Conservation (phyloP, 805 yeast species). For the Wickerhamiella siamensis region DNA sequence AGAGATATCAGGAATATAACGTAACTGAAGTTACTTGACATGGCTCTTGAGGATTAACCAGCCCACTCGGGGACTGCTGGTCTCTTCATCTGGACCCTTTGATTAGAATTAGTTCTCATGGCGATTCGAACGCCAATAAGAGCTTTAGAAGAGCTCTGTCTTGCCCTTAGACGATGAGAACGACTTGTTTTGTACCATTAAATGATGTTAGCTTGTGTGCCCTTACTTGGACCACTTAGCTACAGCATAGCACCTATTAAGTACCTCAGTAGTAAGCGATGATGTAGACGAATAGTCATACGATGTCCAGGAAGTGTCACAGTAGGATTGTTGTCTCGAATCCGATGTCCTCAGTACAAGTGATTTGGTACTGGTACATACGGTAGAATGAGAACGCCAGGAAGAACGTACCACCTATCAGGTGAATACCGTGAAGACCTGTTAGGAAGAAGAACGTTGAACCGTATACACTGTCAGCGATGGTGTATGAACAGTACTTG, state of each 20-base stretch:
- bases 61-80: no score
- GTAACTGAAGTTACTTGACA: slow-evolving; percentile 4
- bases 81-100: background rate
- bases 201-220: background rate
- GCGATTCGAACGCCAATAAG: slow-evolving; percentile 1
- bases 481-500: slow-evolving; percentile 18
- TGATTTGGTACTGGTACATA: slow-evolving; percentile 17
- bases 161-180: slow-evolving; percentile 2
- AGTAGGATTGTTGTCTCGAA: slow-evolving; percentile 19
- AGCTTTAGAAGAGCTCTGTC: slow-evolving; percentile 3
- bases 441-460: slow-evolving; percentile 19
- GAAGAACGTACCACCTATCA: slow-evolving; percentile 17
- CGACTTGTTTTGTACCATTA: background rate
- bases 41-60: background rate
- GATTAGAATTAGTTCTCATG: slow-evolving; percentile 1
- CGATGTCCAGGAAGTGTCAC: slow-evolving; percentile 21
- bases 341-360: slow-evolving; percentile 19
- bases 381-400: slow-evolving; percentile 16
- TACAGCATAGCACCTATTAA: slow-evolving; percentile 7
- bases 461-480: slow-evolving; percentile 21
- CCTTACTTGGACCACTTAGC: background rate
- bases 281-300: slow-evolving; percentile 21
- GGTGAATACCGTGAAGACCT: slow-evolving; percentile 20
- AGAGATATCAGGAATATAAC: slow-evolving; percentile 13
- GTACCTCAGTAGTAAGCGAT: slow-evolving; percentile 21